Evolutionary conservation across 768 basidiomycete genomes (phyloP), one percentile per base, ranked within the genome.

Genomic region (Trichaptum fuscoviolaceum): DNA sequence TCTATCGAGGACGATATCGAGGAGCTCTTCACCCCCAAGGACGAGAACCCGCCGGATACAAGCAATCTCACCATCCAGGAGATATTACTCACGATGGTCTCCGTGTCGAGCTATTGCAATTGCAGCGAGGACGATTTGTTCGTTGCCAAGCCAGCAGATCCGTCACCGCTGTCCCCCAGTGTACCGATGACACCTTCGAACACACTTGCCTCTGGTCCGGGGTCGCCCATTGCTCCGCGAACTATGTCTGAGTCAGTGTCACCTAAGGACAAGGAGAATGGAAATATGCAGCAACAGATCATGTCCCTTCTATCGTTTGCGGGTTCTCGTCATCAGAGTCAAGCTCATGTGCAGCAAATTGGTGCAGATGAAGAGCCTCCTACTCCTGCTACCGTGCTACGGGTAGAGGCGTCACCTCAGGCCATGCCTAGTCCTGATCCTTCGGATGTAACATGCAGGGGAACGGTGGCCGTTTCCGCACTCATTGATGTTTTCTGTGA

Each of bases 401-500:
- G 71, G 59, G 69, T 72, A 58, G 73, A 71, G 17, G 70, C 81
- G 15, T 78, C 23, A 62, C 64, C 24, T 64, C 42, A 52, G 20
- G 42, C 20, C 20, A 17, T 61, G 10, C 8, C 34, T 10, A 27
- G 8, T 15, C 26, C 34, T 35, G 23, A 35, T 61, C 23, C 42
- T 12, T 2, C 15, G 42, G 42, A 64, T 2, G 35, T 68, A 17
- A 67, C 73, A 66, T 74, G 85, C 20, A 80, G 83, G 8, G 81
- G 83, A 60, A 82, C 90, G 15, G 81, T 84, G 1, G 90, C 91
- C 12, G 83, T 86, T 23, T 82, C 84, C 10, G 85, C 88, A 0
- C 79, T 94, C 6, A 78, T 91, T 30, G 78, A 83, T 27, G 81
- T 88, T 30, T 94, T 93, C 75, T 82, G 82, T 67, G 89, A 90